Percentiles rank a stretch among this genome's conserved stretches.
Conservation (phyloP, 345 rosid genomes). For the Combretum micranthum region DNA sequence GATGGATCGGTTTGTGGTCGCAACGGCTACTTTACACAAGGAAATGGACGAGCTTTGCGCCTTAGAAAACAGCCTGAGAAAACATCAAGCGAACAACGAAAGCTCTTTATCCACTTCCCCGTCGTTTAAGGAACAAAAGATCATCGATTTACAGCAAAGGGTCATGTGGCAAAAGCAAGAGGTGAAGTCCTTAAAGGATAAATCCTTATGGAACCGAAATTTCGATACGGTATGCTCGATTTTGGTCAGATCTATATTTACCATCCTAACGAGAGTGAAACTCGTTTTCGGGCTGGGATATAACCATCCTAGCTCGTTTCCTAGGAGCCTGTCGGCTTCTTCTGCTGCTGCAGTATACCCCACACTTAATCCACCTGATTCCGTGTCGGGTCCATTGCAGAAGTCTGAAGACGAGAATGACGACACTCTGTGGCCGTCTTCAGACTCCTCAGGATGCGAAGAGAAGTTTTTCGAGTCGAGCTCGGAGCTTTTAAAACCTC, state of each 20-base stretch:
- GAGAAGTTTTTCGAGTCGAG: conserved; percentile 53
- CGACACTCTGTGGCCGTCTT: neutral
- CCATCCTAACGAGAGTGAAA: conserved; percentile 61
- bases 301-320: conserved; percentile 32
- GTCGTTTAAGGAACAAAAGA: conserved; percentile 27
- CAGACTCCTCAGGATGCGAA: neutral
- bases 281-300: conserved; percentile 54
- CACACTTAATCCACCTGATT: conserved; percentile 19
- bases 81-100: conserved; percentile 9
- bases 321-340: conserved; percentile 75
- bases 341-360: conserved; percentile 59
- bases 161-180: conserved; percentile 63
- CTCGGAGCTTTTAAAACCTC: conserved; percentile 58
- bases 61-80: conserved; percentile 47
- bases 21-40: conserved; percentile 58
- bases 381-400: conserved; percentile 37
- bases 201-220: conserved; percentile 81
- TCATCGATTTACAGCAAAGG: conserved; percentile 62
- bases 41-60: conserved; percentile 77
- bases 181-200: conserved; percentile 67
- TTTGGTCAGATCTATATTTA: conserved; percentile 60
- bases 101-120: neutral
- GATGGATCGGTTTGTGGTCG: conserved; percentile 64
- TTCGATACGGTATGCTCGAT: conserved; percentile 56
- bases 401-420: conserved; percentile 10